Percentiles rank a stretch among this genome's conserved stretches.
Evolutionary conservation across 2,329 filamentous ascomycete species (phyloP).

Genomic region (Knoxdaviesia capensis): DNA sequence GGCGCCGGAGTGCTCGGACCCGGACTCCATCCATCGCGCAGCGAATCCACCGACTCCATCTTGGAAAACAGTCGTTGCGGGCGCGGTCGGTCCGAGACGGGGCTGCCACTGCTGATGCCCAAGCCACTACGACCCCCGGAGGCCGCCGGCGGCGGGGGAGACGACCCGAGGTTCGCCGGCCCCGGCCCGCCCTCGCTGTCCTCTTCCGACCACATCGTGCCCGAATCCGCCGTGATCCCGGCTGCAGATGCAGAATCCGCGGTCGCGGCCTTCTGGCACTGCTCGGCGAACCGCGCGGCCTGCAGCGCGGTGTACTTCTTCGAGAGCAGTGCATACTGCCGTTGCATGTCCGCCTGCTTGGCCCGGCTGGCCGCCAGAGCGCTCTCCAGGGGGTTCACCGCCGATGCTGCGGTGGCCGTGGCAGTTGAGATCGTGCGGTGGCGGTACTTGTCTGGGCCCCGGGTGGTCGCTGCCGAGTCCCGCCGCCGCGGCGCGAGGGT

Average conservation of each 20-base stretch:
- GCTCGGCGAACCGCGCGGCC: conserved; percentile 26
- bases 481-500: no score
- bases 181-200: conserved; percentile 5
- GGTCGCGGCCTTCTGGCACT: background rate
- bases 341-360: conserved; percentile 32
- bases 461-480: no score
- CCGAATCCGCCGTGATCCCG: background rate
- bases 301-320: conserved; percentile 32
- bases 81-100: conserved; percentile 11
- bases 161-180: conserved; percentile 8
- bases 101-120: conserved; percentile 8
- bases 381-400: conserved; percentile 14
- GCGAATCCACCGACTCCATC: conserved; percentile 19
- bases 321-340: conserved; percentile 26
- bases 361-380: conserved; percentile 29
- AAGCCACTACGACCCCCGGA: conserved; percentile 1
- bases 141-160: background rate
- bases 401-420: background rate
- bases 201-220: conserved; percentile 2
- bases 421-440: background rate
- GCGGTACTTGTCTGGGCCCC: background rate
- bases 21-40: conserved; percentile 19
- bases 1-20: conserved; percentile 1
- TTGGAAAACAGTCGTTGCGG: conserved; percentile 23
- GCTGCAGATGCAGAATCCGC: background rate